Percentiles rank a stretch among this genome's conserved stretches.
phyloP scores from a whole-genome alignment of 1,284 basidiomycete genomes.

The Testicularia cyperi region DNA sequence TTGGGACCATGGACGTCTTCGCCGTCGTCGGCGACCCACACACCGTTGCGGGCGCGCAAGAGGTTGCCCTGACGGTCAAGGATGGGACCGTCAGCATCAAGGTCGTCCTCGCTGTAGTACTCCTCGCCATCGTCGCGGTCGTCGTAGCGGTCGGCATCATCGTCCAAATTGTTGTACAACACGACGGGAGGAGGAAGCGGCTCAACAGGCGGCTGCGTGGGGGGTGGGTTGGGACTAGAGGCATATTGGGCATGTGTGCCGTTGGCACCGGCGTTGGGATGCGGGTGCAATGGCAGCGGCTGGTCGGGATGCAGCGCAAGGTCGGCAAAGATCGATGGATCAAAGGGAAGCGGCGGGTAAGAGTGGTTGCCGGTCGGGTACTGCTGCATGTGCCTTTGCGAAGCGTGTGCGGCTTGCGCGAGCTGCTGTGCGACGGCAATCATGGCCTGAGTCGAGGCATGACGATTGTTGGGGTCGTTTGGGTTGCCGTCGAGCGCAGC shows the following conservation, averaged over 20 bases:
- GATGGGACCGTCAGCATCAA: slow-evolving; percentile 41
- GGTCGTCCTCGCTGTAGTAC: slow-evolving; percentile 52
- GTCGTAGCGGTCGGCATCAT: slow-evolving; percentile 48
- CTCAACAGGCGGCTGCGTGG: slow-evolving; percentile 47
- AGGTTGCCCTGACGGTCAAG: slow-evolving; percentile 26
- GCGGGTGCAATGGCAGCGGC: slow-evolving; percentile 46
- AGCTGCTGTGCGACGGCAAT: slow-evolving; percentile 60
- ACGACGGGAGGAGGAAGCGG: slow-evolving; percentile 51
- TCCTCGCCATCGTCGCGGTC: slow-evolving; percentile 53
- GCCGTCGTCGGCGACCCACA: slow-evolving; percentile 29
- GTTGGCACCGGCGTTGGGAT: slow-evolving; percentile 38
- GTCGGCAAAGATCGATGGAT: slow-evolving; percentile 56
- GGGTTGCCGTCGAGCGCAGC: slow-evolving; percentile 39
- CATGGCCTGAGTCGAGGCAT: slow-evolving; percentile 58
- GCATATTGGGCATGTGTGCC: slow-evolving; percentile 41
- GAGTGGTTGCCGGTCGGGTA: slow-evolving; percentile 44
- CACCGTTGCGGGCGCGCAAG: slow-evolving; percentile 24
- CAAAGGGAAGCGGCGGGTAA: slow-evolving; percentile 52
- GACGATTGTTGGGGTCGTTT: slow-evolving; percentile 47
- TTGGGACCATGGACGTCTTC: slow-evolving; percentile 20
- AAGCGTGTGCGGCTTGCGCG: slow-evolving; percentile 56
- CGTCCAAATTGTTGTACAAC: slow-evolving; percentile 55
- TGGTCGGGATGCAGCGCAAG: slow-evolving; percentile 48
- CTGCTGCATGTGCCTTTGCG: slow-evolving; percentile 51
- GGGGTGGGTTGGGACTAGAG: slow-evolving; percentile 43